Evolutionary conservation across 176 grass and related monocot species (phyloP).

Genomic region (Musa beccarii): DNA sequence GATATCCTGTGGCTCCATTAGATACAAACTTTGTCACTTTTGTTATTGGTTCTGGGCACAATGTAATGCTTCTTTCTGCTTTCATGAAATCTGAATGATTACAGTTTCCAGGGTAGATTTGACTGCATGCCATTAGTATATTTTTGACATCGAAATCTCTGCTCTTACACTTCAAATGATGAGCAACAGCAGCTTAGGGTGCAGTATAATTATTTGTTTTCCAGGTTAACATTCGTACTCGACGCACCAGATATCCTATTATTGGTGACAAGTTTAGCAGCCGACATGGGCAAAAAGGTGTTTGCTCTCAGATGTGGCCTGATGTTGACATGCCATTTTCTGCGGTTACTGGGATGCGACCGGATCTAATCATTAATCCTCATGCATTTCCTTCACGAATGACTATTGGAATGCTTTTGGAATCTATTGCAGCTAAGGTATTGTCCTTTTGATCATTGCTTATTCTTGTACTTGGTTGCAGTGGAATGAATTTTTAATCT

Average conservation of each 20-base stretch:
- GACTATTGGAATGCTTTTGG: constrained; percentile 98
- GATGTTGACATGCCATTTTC: constrained; percentile 98
- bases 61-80: no score
- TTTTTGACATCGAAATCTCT: background rate
- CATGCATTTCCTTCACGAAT: constrained; percentile 99
- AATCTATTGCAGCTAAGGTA: constrained; percentile 96
- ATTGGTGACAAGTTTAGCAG: constrained; percentile 99
- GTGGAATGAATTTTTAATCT: background rate
- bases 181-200: background rate
- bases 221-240: constrained; percentile 77
- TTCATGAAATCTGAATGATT: no score
- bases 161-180: background rate
- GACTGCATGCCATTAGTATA: background rate
- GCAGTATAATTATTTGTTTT: constrained; percentile 2
- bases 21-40: no score
- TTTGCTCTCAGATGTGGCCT: constrained; percentile 94
- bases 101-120: no score
- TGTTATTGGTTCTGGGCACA: no score
- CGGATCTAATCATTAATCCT: constrained; percentile 93
- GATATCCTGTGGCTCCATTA: no score
- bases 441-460: background rate
- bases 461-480: background rate
- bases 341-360: constrained; percentile 87
- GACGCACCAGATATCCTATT: constrained; percentile 75
- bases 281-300: constrained; percentile 94